These are phyloP conservation scores for Silene latifolia DNA, from an alignment of 148 eudicot species.

Conservation along the genomic window DNA sequence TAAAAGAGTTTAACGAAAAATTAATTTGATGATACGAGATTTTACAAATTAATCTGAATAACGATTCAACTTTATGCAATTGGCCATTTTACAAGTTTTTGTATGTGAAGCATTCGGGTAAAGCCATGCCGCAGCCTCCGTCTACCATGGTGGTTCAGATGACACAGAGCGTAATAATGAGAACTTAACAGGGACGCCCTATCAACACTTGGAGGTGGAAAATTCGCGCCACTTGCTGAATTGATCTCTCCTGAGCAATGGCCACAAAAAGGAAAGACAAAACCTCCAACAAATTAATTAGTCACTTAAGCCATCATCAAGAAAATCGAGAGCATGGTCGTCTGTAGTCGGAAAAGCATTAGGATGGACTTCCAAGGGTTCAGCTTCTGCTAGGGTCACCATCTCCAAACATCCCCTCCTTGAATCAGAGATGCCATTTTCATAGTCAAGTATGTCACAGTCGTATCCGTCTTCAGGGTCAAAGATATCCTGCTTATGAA, in stretches of 20 bases:
- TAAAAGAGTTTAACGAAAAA: no score
- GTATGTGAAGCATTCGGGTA: neutral
- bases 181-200: neutral
- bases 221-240: neutral
- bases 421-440: slow-evolving; percentile 43
- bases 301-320: slow-evolving; percentile 42
- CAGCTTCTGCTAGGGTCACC: slow-evolving; percentile 56
- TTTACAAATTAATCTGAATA: neutral
- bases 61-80: neutral
- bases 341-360: slow-evolving; percentile 43
- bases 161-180: neutral
- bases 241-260: neutral
- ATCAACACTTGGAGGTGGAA: neutral
- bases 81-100: neutral
- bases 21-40: no score
- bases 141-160: neutral
- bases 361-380: slow-evolving; percentile 56
- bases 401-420: slow-evolving; percentile 49
- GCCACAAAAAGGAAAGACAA: neutral
- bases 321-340: slow-evolving; percentile 34
- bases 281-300: slow-evolving; percentile 13
- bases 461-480: slow-evolving; percentile 63
- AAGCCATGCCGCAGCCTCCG: neutral
- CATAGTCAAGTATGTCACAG: slow-evolving; percentile 57
- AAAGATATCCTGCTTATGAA: slow-evolving; percentile 46